Evolutionary conservation across 1,284 basidiomycete species (phyloP), one percentile per base, ranked within the genome.

Genomic region (Cystobasidium pallidum): DNA sequence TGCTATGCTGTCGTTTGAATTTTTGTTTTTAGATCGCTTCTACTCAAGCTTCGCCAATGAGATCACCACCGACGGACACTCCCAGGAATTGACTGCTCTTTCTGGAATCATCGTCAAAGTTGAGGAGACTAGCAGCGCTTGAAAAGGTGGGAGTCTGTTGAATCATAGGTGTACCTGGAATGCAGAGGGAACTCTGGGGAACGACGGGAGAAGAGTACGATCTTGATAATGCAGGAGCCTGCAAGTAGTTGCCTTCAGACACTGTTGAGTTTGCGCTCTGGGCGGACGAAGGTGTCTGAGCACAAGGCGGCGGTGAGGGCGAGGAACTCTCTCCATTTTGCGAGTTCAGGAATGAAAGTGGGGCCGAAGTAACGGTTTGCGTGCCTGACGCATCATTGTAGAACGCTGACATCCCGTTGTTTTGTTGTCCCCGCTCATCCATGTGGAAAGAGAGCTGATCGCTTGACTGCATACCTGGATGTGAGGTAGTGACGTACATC

Each of bases 401-500:
- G n/a, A 28, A 24, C 7, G 26, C 21, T 51, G 11, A 7, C 24
- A 51, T 51, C 10, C 24, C 24, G 49, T 24, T 51, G n/a, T 26
- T 2, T 6, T 47, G 45, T 6, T 47, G 6, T n/a, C 4, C 45
- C 19, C 45, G 45, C 10, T 47, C 45, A n/a, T n/a, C n/a, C 6
- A 6, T 6, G 21, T 51, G 24, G 10, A 8, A 28, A 24, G 49
- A 51, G 49, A 2, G 3, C 7, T 47, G 39, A 30, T 11, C 13
- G 36, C 28, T 17, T 11, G 62, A 11, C 17, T 34, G 43, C 45
- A 71, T 32, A 39, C 47, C 61, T 19, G 68, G 61, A 24, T 71
- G 68, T n/a, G 68, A 71, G 17, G 68, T 47, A 11, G 68, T 51
- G 6, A 64, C 26, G 26, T 64, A 71, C 68, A 71, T 71, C 26